Evolutionary conservation across 306 rosid species (phyloP).

Genomic region (Cicer pinnatifidum): DNA sequence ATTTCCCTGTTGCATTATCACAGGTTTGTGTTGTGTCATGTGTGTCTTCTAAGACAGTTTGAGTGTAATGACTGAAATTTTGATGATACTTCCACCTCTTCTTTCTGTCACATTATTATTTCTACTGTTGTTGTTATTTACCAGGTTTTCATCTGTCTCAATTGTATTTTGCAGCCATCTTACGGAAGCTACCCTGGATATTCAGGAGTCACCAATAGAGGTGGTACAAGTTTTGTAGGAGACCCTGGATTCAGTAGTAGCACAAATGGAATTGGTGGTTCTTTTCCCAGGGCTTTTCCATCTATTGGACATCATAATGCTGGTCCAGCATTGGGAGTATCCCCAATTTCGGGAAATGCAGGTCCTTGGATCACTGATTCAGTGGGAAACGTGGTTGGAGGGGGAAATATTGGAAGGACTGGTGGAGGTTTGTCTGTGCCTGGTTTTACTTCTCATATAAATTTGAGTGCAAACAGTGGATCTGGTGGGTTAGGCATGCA

Average conservation of each 20-base stretch:
- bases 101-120: constrained; percentile 43
- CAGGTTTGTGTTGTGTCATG: constrained; percentile 62
- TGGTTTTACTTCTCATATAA: constrained; percentile 86
- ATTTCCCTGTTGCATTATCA: constrained; percentile 83
- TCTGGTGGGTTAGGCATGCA: constrained; percentile 81
- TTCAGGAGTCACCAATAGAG: constrained; percentile 90
- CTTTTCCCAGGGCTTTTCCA: constrained; percentile 97
- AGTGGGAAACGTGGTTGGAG: constrained; percentile 96
- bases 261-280: constrained; percentile 97
- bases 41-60: constrained; percentile 4
- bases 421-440: constrained; percentile 92
- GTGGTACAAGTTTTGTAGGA: constrained; percentile 96
- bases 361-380: constrained; percentile 94
- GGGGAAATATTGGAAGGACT: constrained; percentile 80
- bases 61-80: constrained; percentile 19
- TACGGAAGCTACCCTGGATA: constrained; percentile 87
- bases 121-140: constrained; percentile 9
- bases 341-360: constrained; percentile 85
- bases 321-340: constrained; percentile 95
- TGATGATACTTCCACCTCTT: background rate
- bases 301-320: constrained; percentile 91
- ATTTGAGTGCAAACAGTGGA: constrained; percentile 77
- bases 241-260: constrained; percentile 94
- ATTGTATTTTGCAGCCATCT: constrained; percentile 71
- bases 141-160: constrained; percentile 11